These are phyloP conservation scores for Alternaria sp. DNA, from an alignment of 2,329 filamentous ascomycete species.

Conservation along the genomic window DNA sequence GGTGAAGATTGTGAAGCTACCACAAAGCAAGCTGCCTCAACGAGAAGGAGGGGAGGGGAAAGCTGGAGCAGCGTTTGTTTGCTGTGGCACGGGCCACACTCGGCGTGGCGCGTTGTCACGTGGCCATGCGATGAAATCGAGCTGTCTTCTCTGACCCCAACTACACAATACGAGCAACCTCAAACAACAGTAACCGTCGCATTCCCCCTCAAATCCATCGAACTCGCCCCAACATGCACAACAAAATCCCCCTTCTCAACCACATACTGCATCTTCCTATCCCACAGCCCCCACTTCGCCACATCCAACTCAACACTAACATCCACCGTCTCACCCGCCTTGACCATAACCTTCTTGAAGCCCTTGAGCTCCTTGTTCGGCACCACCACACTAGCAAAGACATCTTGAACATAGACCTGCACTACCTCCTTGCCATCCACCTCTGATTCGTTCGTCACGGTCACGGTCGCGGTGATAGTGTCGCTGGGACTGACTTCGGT, in stretches of 20 bases:
- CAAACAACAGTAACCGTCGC: slow-evolving; percentile 61
- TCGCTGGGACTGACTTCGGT: slow-evolving; percentile 58
- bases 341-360: slow-evolving; percentile 69
- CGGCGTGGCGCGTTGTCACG: no score
- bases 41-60: no score
- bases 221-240: slow-evolving; percentile 66
- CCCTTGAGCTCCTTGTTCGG: slow-evolving; percentile 70
- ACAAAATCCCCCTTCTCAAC: slow-evolving; percentile 75
- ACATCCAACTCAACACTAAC: slow-evolving; percentile 61
- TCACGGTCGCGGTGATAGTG: slow-evolving; percentile 64
- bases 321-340: slow-evolving; percentile 64
- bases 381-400: slow-evolving; percentile 67
- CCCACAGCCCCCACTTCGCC: slow-evolving; percentile 62
- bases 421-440: slow-evolving; percentile 70
- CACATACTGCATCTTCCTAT: slow-evolving; percentile 70
- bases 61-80: no score
- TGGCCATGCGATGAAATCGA: no score
- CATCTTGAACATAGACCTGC: slow-evolving; percentile 70
- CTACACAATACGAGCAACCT: no score
- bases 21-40: no score
- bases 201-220: slow-evolving; percentile 62
- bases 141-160: no score
- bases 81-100: no score
- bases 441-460: slow-evolving; percentile 65
- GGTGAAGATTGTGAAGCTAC: no score